phyloP scores from a whole-genome alignment of 441 rosid species.

The California macrophylla region DNA sequence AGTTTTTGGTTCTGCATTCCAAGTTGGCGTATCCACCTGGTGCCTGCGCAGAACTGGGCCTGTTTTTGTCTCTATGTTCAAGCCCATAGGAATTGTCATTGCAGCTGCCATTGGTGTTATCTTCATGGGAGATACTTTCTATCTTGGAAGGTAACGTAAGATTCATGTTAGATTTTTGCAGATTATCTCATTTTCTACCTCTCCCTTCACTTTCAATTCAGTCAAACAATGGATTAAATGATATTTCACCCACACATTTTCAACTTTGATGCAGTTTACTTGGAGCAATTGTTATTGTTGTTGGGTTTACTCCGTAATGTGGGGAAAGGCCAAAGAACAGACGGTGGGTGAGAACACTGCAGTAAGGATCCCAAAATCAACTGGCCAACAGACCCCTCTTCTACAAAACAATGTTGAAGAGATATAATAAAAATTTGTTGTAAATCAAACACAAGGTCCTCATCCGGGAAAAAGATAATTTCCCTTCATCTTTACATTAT shows the following conservation, averaged over 20 bases:
- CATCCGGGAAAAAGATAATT: conserved; percentile 18
- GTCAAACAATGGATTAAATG: neutral
- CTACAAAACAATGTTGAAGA: conserved; percentile 30
- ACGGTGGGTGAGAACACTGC: conserved; percentile 16
- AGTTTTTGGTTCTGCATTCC: conserved; percentile 51
- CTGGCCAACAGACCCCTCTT: conserved; percentile 30
- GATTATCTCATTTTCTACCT: neutral
- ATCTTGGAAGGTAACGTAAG: conserved; percentile 42
- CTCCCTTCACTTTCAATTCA: conserved; percentile 3
- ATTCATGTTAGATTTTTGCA: neutral
- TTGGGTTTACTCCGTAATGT: conserved; percentile 41
- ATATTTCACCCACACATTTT: neutral
- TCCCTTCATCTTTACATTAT: conserved; percentile 3
- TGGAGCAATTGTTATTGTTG: conserved; percentile 36
- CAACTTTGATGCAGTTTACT: conserved; percentile 30
- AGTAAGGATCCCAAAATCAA: conserved; percentile 16
- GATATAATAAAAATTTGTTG: conserved; percentile 8
- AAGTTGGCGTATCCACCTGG: conserved; percentile 48
- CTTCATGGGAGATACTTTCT: conserved; percentile 41
- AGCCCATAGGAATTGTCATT: conserved; percentile 48
- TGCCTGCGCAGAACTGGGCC: conserved; percentile 49
- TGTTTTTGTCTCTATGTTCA: conserved; percentile 61
- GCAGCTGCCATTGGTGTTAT: conserved; percentile 37
- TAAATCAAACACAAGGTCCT: conserved; percentile 14
- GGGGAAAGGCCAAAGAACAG: conserved; percentile 46